These are phyloP conservation scores for Moesziomyces aphidis DNA, from an alignment of 1,284 basidiomycete genomes.

Conservation along the genomic window DNA sequence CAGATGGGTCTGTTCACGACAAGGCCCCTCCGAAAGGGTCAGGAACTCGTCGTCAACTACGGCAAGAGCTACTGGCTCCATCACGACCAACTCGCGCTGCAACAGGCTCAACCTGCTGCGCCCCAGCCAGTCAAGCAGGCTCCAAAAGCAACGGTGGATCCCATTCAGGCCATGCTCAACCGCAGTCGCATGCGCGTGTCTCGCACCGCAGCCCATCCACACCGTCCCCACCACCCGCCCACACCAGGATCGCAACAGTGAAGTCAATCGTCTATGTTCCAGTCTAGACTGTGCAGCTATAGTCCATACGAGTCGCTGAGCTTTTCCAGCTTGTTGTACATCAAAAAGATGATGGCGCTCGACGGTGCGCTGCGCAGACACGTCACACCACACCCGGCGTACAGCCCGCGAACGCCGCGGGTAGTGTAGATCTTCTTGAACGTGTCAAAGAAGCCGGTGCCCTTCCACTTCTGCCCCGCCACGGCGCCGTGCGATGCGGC, in stretches of 20 bases:
- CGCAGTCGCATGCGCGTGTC: slow-evolving; percentile 37
- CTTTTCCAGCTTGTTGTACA: slow-evolving; percentile 64
- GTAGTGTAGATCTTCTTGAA: slow-evolving; percentile 79
- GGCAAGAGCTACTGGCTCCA: slow-evolving; percentile 88
- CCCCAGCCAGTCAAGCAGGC: not conserved
- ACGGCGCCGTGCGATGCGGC: slow-evolving; percentile 1
- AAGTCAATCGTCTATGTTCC: not conserved
- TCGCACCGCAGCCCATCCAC: slow-evolving; percentile 4
- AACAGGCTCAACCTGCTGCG: not conserved
- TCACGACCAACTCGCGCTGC: slow-evolving; percentile 15
- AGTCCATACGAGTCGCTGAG: slow-evolving; percentile 50
- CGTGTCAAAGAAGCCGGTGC: slow-evolving; percentile 77
- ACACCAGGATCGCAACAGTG: not conserved
- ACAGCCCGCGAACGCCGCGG: slow-evolving; percentile 85
- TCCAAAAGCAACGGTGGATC: slow-evolving; percentile 9
- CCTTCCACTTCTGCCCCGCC: slow-evolving; percentile 68
- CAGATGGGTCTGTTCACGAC: slow-evolving; percentile 61
- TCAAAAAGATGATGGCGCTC: slow-evolving; percentile 56
- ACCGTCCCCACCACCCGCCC: slow-evolving; percentile 15
- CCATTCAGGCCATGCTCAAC: slow-evolving; percentile 36
- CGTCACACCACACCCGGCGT: slow-evolving; percentile 93
- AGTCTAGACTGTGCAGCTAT: slow-evolving; percentile 2
- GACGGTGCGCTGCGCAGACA: slow-evolving; percentile 83
- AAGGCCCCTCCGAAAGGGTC: slow-evolving; percentile 78
- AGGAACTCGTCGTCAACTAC: slow-evolving; percentile 88